Base-by-base conservation (phyloP, 371 early-diverging fungal species). In the Actinomortierella ambigua region DNA sequence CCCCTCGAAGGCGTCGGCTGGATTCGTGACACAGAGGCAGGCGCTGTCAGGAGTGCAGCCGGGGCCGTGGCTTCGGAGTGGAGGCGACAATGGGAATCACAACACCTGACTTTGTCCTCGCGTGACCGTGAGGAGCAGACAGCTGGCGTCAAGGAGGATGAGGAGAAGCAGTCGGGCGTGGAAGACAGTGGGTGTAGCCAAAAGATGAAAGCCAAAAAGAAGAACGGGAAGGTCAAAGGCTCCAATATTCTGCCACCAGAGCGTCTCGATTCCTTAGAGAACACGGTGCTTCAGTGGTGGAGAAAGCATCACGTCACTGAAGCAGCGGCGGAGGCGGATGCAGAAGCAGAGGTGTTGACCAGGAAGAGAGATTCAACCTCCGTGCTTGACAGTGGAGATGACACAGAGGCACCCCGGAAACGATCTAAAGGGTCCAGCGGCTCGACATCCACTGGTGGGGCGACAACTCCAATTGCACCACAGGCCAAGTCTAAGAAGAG, bases 1-100 rank as follows among this genome's bases (percentile, higher is more conserved):
- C 76, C 76, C 1, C 52, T 76, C 23, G 76, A 76, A 41, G 76
- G 76, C 7, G 44, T 65, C 28, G 76, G 76, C 26, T 76, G 76
- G 76, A 44, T 76, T 41, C 61, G 57, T 51, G 67, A 69, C 43
- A 42, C 64, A 23, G 76, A 66, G 34, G 70, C 69, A 20, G 63
- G 76, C 3, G 49, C 46, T 7, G 76, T 66, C 2, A 65, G 62
- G 24, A 27, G 76, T 20, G 66, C 76, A 23, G 76, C 76, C 5
- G 63, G 66, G 3, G 76, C 76, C 11, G 49, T 76, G 6, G 41
- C 70, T 26, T 24, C 67, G 11, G 67, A 76, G 11, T 63, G 70
- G 69, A 70, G 43, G 24, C 43, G 67, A 17, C 57, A 44, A 9
- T 73, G 73, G 73, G 43, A 50, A 6, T 61, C 56, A 7, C 15